Percentiles rank a stretch among this genome's conserved stretches.
phyloP scores from a whole-genome alignment of 257 asterid genomes.

The Apocynum venetum region DNA sequence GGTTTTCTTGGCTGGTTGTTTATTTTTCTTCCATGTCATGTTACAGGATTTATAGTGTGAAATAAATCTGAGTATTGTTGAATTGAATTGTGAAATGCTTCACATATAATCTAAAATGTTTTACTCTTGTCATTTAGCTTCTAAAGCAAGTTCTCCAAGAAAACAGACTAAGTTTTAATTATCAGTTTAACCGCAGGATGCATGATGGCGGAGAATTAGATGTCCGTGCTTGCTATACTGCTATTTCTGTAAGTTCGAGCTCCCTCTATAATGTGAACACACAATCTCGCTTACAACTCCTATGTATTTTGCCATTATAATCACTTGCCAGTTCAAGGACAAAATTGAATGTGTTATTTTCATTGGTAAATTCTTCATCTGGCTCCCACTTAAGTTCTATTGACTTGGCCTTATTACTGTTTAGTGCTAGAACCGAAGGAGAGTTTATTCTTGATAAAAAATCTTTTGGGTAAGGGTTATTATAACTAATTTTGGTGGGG shows the following conservation, averaged over 20 bases:
- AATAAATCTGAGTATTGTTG: not conserved
- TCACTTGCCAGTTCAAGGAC: not conserved
- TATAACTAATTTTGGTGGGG: too few species aligned
- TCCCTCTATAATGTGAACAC: not conserved
- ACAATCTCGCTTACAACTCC: not conserved
- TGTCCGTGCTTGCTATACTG: constrained; percentile 97
- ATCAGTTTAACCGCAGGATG: constrained; percentile 53
- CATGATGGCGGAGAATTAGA: constrained; percentile 98
- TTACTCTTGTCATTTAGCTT: not conserved
- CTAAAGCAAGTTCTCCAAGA: not conserved
- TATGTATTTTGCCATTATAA: not conserved
- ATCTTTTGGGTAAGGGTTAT: not conserved
- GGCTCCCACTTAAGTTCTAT: not conserved
- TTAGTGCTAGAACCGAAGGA: not conserved
- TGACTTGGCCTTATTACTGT: not conserved
- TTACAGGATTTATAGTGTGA: not conserved
- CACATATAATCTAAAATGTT: not conserved
- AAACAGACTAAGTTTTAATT: not conserved
- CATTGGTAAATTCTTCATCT: not conserved
- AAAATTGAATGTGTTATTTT: not conserved
- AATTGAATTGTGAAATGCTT: not conserved
- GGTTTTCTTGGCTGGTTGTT: not conserved
- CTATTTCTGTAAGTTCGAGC: constrained; percentile 73
- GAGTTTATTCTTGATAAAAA: not conserved
- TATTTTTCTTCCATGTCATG: not conserved